phyloP scores from a whole-genome alignment of 257 asterid species.

The Nicotiana knightiana region DNA sequence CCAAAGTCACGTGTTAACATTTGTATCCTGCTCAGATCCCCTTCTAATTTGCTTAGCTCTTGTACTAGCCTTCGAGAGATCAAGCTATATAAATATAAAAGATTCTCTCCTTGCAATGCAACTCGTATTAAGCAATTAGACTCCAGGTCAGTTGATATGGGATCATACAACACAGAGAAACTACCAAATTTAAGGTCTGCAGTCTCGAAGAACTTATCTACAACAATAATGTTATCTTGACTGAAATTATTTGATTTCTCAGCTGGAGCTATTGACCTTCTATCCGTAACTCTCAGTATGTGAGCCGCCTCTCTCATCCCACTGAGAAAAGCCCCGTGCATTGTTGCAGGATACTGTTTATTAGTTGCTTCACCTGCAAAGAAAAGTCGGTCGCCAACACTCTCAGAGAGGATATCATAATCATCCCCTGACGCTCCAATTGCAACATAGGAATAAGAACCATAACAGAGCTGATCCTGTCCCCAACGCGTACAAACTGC shows the following conservation, averaged over 20 bases:
- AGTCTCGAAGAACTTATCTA: slow-evolving; percentile 49
- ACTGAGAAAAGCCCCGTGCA: slow-evolving; percentile 98
- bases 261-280: slow-evolving; percentile 24
- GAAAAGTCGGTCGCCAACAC: slow-evolving; percentile 67
- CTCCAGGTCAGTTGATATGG: slow-evolving; percentile 41
- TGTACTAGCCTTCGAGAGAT: slow-evolving; percentile 48
- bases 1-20: slow-evolving; percentile 39
- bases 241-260: slow-evolving; percentile 21
- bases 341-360: slow-evolving; percentile 92
- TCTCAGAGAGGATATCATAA: slow-evolving; percentile 87
- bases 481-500: slow-evolving; percentile 99
- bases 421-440: slow-evolving; percentile 97
- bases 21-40: slow-evolving; percentile 58
- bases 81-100: slow-evolving; percentile 50
- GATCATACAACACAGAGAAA: slow-evolving; percentile 57
- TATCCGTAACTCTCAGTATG: slow-evolving; percentile 62
- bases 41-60: slow-evolving; percentile 55
- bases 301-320: slow-evolving; percentile 99
- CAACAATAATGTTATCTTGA: slow-evolving; percentile 26
- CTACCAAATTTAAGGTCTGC: slow-evolving; percentile 68
- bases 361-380: slow-evolving; percentile 99
- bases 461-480: slow-evolving; percentile 80
- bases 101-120: slow-evolving; percentile 35
- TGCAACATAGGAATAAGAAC: slow-evolving; percentile 93
- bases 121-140: slow-evolving; percentile 54